Evolutionary conservation across 1,284 basidiomycete species (phyloP), one percentile per base, ranked within the genome.

Genomic region (Malassezia slooffiae): DNA sequence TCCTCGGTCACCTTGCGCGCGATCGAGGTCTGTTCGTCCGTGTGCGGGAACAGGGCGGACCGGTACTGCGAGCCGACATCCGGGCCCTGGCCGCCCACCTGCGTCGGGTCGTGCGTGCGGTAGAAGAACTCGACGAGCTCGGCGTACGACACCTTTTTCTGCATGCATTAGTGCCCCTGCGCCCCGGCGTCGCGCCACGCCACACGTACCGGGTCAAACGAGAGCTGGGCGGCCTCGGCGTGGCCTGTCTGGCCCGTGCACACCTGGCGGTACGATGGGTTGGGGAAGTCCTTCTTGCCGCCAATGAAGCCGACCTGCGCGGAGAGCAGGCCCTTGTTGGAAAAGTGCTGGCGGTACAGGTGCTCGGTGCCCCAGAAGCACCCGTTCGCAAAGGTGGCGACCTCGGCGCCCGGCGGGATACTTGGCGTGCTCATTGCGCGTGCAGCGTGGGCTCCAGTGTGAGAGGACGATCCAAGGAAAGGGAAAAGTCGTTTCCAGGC

Each of bases 81-180:
- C 24, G 59, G 58, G 21, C 71, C 71, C 53, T 72, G 71, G 28
- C 53, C 51, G 45, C 70, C 63, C 33, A 62, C 42, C 43, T 66
- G 85, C 19, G 88, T 93, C 2, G 91, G 87, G 62, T 96, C 89
- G 67, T 97, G 91, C 0, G 85, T 90, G 34, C 90, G 79, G 50
- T 70, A 65, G 50, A 59, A 60, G 46, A 62, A 63, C 48, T 70
- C 81, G 34, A 89, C 83, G 34, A 93, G 77, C 66, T 89, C 81
- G 16, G 74, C 83, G 57, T 90, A 93, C 19, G 75, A 75, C 13
- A 91, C 80, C 28, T 82, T 72, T 24, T 72, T 30, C 56, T 56
- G 45, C 5, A 19, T 12, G 24, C 23, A 29, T 9, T 12, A 8
- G 38, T 32, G 30, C 17, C 27, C 38, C 10, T 16, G 15, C 13